Base-by-base conservation (phyloP, 805 yeast species). In the Wickerhamomyces pijperi region DNA sequence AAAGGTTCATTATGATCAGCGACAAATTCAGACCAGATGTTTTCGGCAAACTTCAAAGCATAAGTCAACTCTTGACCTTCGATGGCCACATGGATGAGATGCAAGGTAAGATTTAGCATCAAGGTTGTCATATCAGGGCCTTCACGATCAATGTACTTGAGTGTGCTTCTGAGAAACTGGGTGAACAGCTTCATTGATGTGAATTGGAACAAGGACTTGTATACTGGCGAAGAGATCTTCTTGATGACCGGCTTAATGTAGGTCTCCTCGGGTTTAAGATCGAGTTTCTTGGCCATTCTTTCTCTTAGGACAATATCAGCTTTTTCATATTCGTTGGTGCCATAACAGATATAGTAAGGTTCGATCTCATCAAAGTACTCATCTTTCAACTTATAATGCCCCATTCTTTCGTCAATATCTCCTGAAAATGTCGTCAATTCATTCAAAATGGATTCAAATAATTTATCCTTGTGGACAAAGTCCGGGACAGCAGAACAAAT, bases 301-400 rank as follows among this genome's bases (percentile, higher is more conserved):
- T 70, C 72, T 47, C 78, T 77, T 23, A 83, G 60, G 4, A 76
- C 60, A 35, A 68, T 70, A 40, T 82, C 80, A 6, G 94, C 90
- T 43, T 86, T 96, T 40, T 86, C 96, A 39, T 90, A 72, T 39
- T 76, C 78, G 48, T 86, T 86, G 0, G 90, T 63, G 0, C 82
- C 65, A 49, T 81, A 82, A 48, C 86, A 87, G 42, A 83, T 68
- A 53, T 80, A 90, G 51, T 75, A 88, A 0, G 97, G 95, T 55
- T 90, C 92, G 34, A 88, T 72, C 20, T 68, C 61, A 2, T 62
- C 64, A 40, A 60, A 67, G 21, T 62, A 60, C 37, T 75, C 68
- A 3, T 71, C 67, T 51, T 82, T 86, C 43, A 92, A 65, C 20
- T 75, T 64, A 57, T 82, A 90, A 19, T 72, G 55, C 2, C 95